Conservation (phyloP, 495 filamentous ascomycete genomes). For the Cercophora samala region DNA sequence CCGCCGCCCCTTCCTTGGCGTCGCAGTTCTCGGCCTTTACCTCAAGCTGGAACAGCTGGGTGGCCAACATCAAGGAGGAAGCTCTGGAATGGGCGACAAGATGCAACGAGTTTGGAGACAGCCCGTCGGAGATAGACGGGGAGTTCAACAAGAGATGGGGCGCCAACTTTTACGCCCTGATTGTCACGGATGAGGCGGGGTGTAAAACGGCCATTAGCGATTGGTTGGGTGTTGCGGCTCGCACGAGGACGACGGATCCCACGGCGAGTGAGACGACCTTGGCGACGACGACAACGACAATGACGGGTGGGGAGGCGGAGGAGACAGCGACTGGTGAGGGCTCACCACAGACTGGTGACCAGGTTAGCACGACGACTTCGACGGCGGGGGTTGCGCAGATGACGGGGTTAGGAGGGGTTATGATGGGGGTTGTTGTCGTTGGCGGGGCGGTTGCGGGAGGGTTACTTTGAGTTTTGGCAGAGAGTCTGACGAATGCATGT, state of each 20-base stretch:
- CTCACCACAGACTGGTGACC: neutral
- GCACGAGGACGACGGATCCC: neutral
- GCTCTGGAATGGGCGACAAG: neutral
- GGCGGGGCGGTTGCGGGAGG: neutral
- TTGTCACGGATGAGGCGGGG: neutral
- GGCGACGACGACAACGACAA: too few relatives aligned
- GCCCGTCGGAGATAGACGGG: neutral
- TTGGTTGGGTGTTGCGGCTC: neutral
- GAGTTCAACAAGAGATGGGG: neutral
- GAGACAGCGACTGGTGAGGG: neutral
- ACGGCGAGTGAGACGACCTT: too few relatives aligned
- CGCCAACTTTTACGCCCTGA: neutral
- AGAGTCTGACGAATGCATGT: too few relatives aligned
- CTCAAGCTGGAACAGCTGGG: neutral
- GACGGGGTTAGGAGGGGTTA: neutral
- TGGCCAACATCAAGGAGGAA: neutral
- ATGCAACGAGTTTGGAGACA: neutral
- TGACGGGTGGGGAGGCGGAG: neutral
- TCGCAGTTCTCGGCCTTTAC: neutral
- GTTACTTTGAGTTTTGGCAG: neutral
- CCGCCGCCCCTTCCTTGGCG: neutral
- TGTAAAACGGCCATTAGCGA: neutral
- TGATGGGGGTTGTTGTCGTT: neutral
- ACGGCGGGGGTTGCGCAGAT: neutral
- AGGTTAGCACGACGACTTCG: neutral